Evolutionary conservation across 1,284 basidiomycete genomes (phyloP).

Genomic region (Pseudozyma hubeiensis): DNA sequence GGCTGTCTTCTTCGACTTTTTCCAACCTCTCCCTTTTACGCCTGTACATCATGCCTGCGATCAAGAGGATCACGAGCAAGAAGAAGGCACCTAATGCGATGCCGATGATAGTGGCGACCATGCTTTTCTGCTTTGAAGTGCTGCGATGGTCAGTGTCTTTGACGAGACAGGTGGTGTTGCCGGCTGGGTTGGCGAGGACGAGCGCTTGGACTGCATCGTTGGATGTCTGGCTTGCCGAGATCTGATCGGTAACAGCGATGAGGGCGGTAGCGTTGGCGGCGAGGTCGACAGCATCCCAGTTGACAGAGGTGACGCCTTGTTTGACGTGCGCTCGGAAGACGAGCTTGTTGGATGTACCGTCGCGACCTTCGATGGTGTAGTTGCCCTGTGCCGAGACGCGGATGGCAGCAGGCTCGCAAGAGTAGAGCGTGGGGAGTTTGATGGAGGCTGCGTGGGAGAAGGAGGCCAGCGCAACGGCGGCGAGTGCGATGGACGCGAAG

Average conservation of each 20-base stretch:
- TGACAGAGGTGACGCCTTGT: conserved; percentile 12
- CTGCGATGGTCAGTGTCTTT: neutral
- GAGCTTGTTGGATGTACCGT: conserved; percentile 20
- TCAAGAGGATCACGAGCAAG: conserved; percentile 21
- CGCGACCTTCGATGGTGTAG: conserved; percentile 39
- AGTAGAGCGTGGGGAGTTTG: conserved; percentile 27
- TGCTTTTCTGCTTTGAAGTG: conserved; percentile 13
- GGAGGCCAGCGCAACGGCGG: neutral
- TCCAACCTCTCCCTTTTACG: conserved; percentile 25
- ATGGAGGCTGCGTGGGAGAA: conserved; percentile 6
- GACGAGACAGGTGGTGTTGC: conserved; percentile 26
- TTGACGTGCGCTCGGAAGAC: conserved; percentile 23
- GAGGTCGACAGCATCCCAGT: conserved; percentile 32
- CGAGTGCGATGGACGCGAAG: neutral
- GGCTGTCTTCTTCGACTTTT: conserved; percentile 23
- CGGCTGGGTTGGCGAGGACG: conserved; percentile 14
- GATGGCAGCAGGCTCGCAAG: conserved; percentile 35
- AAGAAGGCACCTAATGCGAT: conserved; percentile 26
- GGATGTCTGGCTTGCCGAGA: conserved; percentile 6
- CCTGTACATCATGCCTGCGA: conserved; percentile 28
- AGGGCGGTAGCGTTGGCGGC: conserved; percentile 20
- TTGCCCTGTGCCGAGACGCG: conserved; percentile 28
- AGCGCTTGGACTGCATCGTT: neutral
- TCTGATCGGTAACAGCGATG: conserved; percentile 28
- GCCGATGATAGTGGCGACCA: conserved; percentile 38